Conservation (phyloP, 768 basidiomycete species). For the Rubroboletus pulcherrimus region DNA sequence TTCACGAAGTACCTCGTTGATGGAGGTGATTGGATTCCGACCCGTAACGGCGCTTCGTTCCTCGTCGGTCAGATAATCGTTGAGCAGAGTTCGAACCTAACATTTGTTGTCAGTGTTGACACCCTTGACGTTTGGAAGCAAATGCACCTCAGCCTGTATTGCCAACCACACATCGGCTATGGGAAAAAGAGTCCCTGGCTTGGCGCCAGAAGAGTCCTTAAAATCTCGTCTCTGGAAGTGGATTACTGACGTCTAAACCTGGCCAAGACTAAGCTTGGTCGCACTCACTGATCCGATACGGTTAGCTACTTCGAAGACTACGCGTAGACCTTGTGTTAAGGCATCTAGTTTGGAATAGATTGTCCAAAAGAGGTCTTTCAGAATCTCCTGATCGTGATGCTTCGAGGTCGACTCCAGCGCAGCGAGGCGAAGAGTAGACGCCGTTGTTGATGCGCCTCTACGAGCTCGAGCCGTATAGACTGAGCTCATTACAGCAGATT, state of each 20-base stretch:
- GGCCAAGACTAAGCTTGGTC: background rate
- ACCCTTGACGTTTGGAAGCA: background rate
- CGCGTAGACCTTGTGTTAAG: slow-evolving; percentile 84
- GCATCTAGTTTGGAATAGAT: slow-evolving; percentile 94
- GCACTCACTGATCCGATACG: slow-evolving; percentile 83
- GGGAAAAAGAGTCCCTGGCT: slow-evolving; percentile 74
- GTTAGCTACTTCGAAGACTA: slow-evolving; percentile 86
- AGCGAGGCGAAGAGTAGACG: slow-evolving; percentile 60
- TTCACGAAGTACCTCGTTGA: slow-evolving; percentile 89
- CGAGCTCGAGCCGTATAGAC: slow-evolving; percentile 28
- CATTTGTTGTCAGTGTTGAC: slow-evolving; percentile 2
- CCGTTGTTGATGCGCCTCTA: slow-evolving; percentile 33
- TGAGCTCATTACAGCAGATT: slow-evolving; percentile 12
- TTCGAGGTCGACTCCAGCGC: slow-evolving; percentile 72
- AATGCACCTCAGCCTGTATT: slow-evolving; percentile 78
- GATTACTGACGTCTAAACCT: background rate
- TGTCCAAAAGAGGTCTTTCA: slow-evolving; percentile 95
- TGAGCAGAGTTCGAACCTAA: slow-evolving; percentile 79
- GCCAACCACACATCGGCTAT: slow-evolving; percentile 85
- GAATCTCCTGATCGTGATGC: slow-evolving; percentile 75
- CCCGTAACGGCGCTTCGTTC: slow-evolving; percentile 74
- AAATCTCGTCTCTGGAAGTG: slow-evolving; percentile 76
- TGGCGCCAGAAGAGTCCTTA: slow-evolving; percentile 78
- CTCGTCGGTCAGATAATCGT: slow-evolving; percentile 91
- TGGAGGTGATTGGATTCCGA: slow-evolving; percentile 85